phyloP scores from a whole-genome alignment of 2,329 filamentous ascomycete genomes.

The Mycosphaerelloides madeirae region DNA sequence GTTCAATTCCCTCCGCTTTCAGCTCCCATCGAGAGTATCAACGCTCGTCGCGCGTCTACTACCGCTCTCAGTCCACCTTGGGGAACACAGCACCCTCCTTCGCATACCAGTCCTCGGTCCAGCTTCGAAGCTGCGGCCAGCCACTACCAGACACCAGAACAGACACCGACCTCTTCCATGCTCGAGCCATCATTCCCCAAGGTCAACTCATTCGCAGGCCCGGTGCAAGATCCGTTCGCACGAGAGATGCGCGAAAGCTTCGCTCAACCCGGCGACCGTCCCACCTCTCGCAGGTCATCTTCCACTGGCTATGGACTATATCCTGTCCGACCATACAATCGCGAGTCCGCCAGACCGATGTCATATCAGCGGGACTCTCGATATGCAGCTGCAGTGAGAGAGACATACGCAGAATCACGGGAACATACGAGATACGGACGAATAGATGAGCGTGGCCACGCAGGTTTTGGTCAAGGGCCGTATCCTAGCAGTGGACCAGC shows the following conservation, averaged over 20 bases:
- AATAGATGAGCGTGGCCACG: slow-evolving; percentile 12
- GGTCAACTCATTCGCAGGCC: slow-evolving; percentile 9
- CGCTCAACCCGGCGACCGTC: slow-evolving; percentile 11
- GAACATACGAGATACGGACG: slow-evolving; percentile 16
- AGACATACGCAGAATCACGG: slow-evolving; percentile 11
- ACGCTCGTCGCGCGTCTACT: slow-evolving; percentile 9
- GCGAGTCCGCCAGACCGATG: slow-evolving; percentile 6
- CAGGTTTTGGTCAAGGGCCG: slow-evolving; percentile 12
- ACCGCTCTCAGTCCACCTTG: slow-evolving; percentile 15
- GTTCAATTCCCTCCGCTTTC: slow-evolving; percentile 16
- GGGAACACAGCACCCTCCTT: slow-evolving; percentile 10
- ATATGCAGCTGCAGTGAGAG: slow-evolving; percentile 9
- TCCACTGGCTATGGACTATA: slow-evolving; percentile 15
- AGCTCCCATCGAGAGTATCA: slow-evolving; percentile 12
- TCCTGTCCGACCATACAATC: slow-evolving; percentile 15
- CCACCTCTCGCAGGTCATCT: slow-evolving; percentile 16
- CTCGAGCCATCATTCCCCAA: slow-evolving; percentile 18
- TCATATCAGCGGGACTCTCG: slow-evolving; percentile 11
- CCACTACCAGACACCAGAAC: slow-evolving; percentile 21
- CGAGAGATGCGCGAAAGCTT: slow-evolving; percentile 21
- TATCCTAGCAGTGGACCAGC: slow-evolving; percentile 21
- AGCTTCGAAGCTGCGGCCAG: slow-evolving; percentile 11
- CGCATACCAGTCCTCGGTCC: slow-evolving; percentile 4
- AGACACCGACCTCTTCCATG: slow-evolving; percentile 16
- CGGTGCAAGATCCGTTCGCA: slow-evolving; percentile 19